Evolutionary conservation across 768 basidiomycete species (phyloP), one percentile per base, ranked within the genome.

Genomic region (Boletus speciosus): DNA sequence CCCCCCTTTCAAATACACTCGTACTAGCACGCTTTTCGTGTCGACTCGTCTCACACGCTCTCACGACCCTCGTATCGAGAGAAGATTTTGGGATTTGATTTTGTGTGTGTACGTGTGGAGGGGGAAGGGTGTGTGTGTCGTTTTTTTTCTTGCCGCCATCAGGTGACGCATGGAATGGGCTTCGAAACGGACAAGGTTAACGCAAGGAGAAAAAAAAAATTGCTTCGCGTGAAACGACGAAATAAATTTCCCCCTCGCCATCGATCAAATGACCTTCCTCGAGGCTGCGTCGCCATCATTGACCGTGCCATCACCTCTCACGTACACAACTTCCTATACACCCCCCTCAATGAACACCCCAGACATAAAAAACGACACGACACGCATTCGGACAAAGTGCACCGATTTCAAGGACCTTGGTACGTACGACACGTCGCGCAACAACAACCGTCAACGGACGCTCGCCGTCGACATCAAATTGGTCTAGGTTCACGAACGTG

Each of bases 71-170:
- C 8, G 35, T 34, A n/a, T 21, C 34, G 46, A 55, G 52, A 48
- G 47, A 66, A 64, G 38, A 56, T 66, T 55, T 56, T 39, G 11
- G 12, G 36, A 66, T 66, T 58, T 69, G 56, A 69, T 63, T 52
- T 55, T 6, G 38, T 16, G 39, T 31, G 31, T 9, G 31, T 31
- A 7, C 9, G 9, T 31, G 31, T 31, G 19, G 6, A 21, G 21
- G 4, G 21, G 25, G 25, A 25, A 25, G 25, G 25, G 25, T 3
- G 25, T 45, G 27, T 11, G 5, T 6, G n/a, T 9, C 21, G 19
- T 16, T 27, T 31, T 27, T 36, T 9, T 9, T 31, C 31, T 31
- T 31, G 31, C 36, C 15, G 36, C 6, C 7, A 47, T 49, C 49
- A 54, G 19, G 37, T 25, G 48, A 44, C 16, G 35, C 21, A 27